Evolutionary conservation across 257 asterid species (phyloP).

Genomic region (Gentiana dahurica): DNA sequence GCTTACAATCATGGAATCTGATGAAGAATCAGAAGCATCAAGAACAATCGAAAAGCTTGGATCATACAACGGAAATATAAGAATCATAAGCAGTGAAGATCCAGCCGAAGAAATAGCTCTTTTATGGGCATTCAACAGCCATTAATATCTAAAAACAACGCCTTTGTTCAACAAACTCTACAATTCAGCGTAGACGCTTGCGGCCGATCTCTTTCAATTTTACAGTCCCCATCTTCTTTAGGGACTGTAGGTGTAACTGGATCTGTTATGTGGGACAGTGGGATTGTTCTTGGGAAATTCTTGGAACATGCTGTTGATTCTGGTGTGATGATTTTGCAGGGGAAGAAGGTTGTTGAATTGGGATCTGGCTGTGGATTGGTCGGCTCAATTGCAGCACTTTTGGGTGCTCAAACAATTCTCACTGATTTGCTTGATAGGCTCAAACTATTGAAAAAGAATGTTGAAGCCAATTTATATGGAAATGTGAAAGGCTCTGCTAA

Average conservation of each 20-base stretch:
- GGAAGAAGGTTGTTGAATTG: conserved; percentile 72
- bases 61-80: conserved; percentile 43
- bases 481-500: conserved; percentile 65
- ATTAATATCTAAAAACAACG: conserved; percentile 55
- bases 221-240: conserved; percentile 82
- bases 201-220: conserved; percentile 67
- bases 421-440: conserved; percentile 88
- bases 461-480: conserved; percentile 67
- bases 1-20: too few species aligned
- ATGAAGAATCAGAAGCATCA: conserved; percentile 16
- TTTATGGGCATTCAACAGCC: conserved; percentile 57
- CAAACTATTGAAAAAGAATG: conserved; percentile 69
- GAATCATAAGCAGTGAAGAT: conserved; percentile 29
- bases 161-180: conserved; percentile 60
- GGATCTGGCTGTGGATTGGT: conserved; percentile 97
- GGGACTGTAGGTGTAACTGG: conserved; percentile 93
- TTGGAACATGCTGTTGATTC: conserved; percentile 75
- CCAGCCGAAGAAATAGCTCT: conserved; percentile 32
- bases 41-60: conserved; percentile 41
- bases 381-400: conserved; percentile 82
- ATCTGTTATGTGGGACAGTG: conserved; percentile 97
- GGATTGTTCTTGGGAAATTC: conserved; percentile 78
- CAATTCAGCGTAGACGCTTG: conserved; percentile 69
- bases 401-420: conserved; percentile 77
- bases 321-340: conserved; percentile 46